A percentile compares a stretch with the other conserved stretches of the same genome.
Conservation (phyloP, 2,329 filamentous ascomycete genomes). For the Xylaria sp. region DNA sequence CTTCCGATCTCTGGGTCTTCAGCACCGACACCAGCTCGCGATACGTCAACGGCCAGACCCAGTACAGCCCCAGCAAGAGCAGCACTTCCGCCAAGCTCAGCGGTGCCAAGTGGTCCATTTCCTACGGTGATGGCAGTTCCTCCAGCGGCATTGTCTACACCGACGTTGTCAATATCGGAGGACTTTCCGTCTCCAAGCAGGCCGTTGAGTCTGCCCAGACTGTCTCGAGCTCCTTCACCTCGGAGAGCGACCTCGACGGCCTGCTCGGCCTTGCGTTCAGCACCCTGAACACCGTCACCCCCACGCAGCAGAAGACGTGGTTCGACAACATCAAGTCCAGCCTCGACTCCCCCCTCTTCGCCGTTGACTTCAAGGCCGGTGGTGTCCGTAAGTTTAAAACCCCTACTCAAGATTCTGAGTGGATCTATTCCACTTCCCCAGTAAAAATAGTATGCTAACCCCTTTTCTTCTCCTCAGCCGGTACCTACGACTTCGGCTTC, state of each 20-base stretch:
- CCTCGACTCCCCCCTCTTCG: slow-evolving; percentile 44
- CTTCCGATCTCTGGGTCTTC: slow-evolving; percentile 48
- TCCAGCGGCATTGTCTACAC: slow-evolving; percentile 49
- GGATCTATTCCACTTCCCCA: neutral
- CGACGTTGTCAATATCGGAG: slow-evolving; percentile 41
- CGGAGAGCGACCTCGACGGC: slow-evolving; percentile 42
- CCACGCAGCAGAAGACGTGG: slow-evolving; percentile 41
- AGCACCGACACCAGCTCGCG: slow-evolving; percentile 35
- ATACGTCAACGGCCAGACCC: slow-evolving; percentile 40
- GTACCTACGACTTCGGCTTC: slow-evolving; percentile 52
- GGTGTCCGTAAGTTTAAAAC: slow-evolving; percentile 33
- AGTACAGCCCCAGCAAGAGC: slow-evolving; percentile 41
- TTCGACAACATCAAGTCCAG: slow-evolving; percentile 44
- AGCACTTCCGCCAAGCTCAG: slow-evolving; percentile 39
- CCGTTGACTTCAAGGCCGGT: slow-evolving; percentile 46
- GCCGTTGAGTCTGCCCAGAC: slow-evolving; percentile 44
- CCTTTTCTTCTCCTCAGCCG: slow-evolving; percentile 36
- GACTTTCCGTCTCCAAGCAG: slow-evolving; percentile 37
- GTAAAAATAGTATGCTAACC: slow-evolving; percentile 4
- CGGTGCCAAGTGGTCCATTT: slow-evolving; percentile 41
- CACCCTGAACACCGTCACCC: slow-evolving; percentile 42
- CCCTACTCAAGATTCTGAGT: neutral
- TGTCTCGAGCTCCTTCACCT: slow-evolving; percentile 42
- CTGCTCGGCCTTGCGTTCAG: slow-evolving; percentile 47
- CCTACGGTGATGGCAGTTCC: slow-evolving; percentile 43